phyloP scores from a whole-genome alignment of 495 filamentous ascomycete genomes.

The Geopyxis carbonaria region DNA sequence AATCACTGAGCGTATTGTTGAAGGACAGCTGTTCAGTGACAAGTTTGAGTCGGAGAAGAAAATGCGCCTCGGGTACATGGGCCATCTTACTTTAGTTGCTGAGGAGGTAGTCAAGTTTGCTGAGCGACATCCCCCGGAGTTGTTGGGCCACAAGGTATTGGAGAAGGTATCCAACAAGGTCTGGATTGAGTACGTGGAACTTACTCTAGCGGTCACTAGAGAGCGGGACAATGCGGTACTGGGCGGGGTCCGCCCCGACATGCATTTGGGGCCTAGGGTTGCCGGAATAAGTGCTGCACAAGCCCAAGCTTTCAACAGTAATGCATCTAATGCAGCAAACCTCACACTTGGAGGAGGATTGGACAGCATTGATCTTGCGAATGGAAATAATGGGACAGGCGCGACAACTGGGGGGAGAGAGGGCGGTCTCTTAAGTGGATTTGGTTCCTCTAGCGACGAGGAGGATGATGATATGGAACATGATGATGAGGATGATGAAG shows the following conservation, averaged over 20 bases:
- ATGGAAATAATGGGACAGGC: constrained; percentile 43
- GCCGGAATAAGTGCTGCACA: constrained; percentile 45
- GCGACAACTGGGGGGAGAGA: constrained; percentile 30
- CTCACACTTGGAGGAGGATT: constrained; percentile 38
- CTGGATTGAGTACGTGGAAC: constrained; percentile 93
- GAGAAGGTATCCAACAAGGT: constrained; percentile 72
- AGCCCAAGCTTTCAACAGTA: constrained; percentile 41
- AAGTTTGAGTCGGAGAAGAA: constrained; percentile 60
- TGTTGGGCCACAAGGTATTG: constrained; percentile 66
- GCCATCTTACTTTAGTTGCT: constrained; percentile 88
- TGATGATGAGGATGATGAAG: constrained; percentile 51
- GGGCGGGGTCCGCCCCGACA: constrained; percentile 85
- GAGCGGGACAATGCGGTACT: constrained; percentile 97
- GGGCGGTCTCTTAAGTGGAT: constrained; percentile 63
- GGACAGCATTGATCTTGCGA: constrained; percentile 61
- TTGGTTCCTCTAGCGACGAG: constrained; percentile 87
- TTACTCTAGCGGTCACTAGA: constrained; percentile 78
- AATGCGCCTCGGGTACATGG: constrained; percentile 96
- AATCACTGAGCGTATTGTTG: constrained; percentile 79
- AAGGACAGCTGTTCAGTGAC: constrained; percentile 75
- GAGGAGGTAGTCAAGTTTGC: constrained; percentile 99
- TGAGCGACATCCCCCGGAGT: constrained; percentile 76
- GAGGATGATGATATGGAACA: constrained; percentile 93
- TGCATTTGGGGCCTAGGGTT: constrained; percentile 52
- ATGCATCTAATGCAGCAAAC: constrained; percentile 50